phyloP scores from a whole-genome alignment of 441 rosid species.

The Pelargonium cotyledonis region DNA sequence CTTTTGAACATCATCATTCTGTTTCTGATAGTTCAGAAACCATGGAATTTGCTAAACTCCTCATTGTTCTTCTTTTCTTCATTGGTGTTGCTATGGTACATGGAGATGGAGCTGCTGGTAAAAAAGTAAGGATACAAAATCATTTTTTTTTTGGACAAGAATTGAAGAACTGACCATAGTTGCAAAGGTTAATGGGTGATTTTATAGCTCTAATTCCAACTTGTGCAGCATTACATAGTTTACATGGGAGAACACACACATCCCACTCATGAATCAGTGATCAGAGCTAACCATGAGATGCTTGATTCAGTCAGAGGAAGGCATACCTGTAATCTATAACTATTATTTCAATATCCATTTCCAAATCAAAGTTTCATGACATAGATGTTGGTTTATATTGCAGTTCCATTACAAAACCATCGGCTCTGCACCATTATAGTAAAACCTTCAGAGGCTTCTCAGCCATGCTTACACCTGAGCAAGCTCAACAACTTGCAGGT shows the following conservation, averaged over 20 bases:
- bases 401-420: constrained; percentile 20
- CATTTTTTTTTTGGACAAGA: background rate
- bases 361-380: background rate
- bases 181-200: too few relatives aligned
- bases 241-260: constrained; percentile 47
- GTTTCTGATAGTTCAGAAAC: background rate
- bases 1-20: background rate
- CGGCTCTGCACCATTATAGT: constrained; percentile 39
- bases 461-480: constrained; percentile 39
- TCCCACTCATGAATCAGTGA: constrained; percentile 36
- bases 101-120: constrained; percentile 20
- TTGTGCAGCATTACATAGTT: constrained; percentile 43
- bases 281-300: constrained; percentile 33
- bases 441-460: constrained; percentile 48
- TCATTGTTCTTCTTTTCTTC: constrained; percentile 21
- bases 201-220: background rate
- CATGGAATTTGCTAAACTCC: constrained; percentile 15
- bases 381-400: background rate
- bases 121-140: background rate
- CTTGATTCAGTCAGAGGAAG: constrained; percentile 40
- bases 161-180: background rate
- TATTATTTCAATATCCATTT: background rate
- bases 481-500: constrained; percentile 35
- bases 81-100: constrained; percentile 18
- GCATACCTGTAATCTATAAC: constrained; percentile 16